Conservation (phyloP, 768 basidiomycete species). For the Cubamyces sp. region DNA sequence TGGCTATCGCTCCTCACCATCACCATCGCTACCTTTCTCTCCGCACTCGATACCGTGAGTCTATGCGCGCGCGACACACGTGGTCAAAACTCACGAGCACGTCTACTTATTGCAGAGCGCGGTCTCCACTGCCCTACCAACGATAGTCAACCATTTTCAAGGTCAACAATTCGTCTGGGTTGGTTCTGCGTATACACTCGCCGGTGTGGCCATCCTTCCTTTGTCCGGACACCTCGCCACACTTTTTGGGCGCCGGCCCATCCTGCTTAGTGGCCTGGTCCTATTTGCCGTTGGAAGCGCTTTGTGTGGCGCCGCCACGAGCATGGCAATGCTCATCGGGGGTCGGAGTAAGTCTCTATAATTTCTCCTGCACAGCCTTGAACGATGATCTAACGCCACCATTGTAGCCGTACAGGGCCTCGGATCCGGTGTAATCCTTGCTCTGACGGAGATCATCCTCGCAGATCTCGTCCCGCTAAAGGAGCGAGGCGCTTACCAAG, state of each 20-base stretch:
- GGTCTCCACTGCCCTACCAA: slow-evolving; percentile 30
- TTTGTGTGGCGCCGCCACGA: slow-evolving; percentile 42
- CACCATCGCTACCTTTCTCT: not conserved
- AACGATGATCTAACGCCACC: not conserved
- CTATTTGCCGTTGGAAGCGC: slow-evolving; percentile 45
- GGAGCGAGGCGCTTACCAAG: slow-evolving; percentile 40
- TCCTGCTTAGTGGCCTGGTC: slow-evolving; percentile 34
- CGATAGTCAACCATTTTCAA: slow-evolving; percentile 21
- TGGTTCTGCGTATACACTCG: slow-evolving; percentile 38
- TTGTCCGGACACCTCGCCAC: slow-evolving; percentile 37
- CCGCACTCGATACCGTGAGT: slow-evolving; percentile 10
- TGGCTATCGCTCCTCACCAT: slow-evolving; percentile 4
- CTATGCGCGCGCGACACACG: no score
- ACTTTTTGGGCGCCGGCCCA: slow-evolving; percentile 40
- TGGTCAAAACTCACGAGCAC: not conserved
- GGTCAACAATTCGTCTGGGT: slow-evolving; percentile 29
- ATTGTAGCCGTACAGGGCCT: slow-evolving; percentile 38
- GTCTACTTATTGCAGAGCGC: not conserved
- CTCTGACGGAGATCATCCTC: slow-evolving; percentile 38
- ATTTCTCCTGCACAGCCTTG: not conserved
- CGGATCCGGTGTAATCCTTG: slow-evolving; percentile 36
- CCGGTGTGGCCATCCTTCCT: slow-evolving; percentile 39
- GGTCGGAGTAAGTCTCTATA: slow-evolving; percentile 30
- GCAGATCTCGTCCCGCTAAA: slow-evolving; percentile 43
- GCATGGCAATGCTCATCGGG: slow-evolving; percentile 45